phyloP scores from a whole-genome alignment of 2,329 filamentous ascomycete species.

The Xylaria multiplex region DNA sequence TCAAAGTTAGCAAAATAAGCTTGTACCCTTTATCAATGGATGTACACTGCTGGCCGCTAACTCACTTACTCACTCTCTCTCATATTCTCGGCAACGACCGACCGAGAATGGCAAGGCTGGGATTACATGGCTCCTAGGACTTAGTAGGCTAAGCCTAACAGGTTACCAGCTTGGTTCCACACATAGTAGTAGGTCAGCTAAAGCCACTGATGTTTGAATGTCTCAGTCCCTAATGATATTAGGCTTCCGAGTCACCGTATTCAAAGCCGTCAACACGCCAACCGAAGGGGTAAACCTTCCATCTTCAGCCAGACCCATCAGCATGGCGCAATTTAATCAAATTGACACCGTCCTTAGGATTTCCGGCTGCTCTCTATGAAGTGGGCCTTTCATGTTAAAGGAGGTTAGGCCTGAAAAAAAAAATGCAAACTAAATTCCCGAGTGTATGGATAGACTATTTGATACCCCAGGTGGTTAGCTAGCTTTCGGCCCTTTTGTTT shows the following conservation, averaged over 20 bases:
- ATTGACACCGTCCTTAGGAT: conserved; percentile 16
- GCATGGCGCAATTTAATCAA: conserved; percentile 33
- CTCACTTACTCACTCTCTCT: conserved; percentile 9
- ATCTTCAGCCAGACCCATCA: conserved; percentile 35
- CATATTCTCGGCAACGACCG: conserved; percentile 45
- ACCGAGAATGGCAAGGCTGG: conserved; percentile 43
- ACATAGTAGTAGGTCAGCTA: conserved; percentile 46
- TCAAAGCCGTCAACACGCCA: conserved; percentile 37
- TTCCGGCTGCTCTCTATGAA: conserved; percentile 2
- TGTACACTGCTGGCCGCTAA: not conserved
- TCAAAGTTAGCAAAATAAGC: conserved; percentile 13
- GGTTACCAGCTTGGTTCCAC: conserved; percentile 42
- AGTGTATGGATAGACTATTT: conserved; percentile 18
- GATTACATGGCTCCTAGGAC: conserved; percentile 27
- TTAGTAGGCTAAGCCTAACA: conserved; percentile 37
- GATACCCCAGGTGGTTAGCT: conserved; percentile 17
- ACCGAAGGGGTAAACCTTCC: conserved; percentile 38
- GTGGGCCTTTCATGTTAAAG: conserved; percentile 19
- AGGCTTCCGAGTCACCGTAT: conserved; percentile 23
- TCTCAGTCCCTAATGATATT: conserved; percentile 39
- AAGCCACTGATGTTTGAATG: conserved; percentile 46
- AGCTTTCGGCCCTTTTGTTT: conserved; percentile 34
- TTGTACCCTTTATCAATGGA: conserved; percentile 5
- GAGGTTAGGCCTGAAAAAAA: conserved; percentile 20
- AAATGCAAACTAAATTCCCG: conserved; percentile 19